Conservation (phyloP, 352 stramenopile genomes). For the Globisporangium paroecandrum region DNA sequence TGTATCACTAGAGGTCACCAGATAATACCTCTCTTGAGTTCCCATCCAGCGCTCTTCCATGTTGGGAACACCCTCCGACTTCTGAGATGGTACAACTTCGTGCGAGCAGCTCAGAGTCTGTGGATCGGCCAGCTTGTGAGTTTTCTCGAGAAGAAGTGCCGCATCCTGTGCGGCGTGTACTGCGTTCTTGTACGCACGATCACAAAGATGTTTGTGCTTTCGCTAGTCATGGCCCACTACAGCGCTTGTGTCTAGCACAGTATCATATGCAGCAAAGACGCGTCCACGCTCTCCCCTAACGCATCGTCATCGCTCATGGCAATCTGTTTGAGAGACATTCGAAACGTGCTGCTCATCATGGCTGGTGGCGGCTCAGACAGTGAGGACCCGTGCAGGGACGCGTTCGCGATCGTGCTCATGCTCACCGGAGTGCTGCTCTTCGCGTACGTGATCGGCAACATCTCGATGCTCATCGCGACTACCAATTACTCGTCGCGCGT, state of each 20-base stretch:
- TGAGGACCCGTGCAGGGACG: background rate
- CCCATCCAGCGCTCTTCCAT: slow-evolving; percentile 3
- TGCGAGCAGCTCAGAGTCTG: background rate
- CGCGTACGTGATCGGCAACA: slow-evolving; percentile 18
- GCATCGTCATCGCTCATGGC: background rate
- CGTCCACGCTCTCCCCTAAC: background rate
- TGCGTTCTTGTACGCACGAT: slow-evolving; percentile 3
- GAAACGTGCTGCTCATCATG: background rate
- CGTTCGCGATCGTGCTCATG: slow-evolving; percentile 7
- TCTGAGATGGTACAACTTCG: background rate
- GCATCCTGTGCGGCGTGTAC: background rate
- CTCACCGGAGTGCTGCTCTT: slow-evolving; percentile 9
- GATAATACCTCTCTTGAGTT: background rate
- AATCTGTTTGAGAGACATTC: background rate
- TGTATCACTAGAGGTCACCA: background rate
- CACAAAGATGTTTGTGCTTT: background rate
- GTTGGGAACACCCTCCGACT: background rate
- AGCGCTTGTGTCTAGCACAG: background rate
- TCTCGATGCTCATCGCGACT: slow-evolving; percentile 22
- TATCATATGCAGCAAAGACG: background rate
- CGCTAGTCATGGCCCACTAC: slow-evolving; percentile 7
- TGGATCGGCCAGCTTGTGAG: background rate
- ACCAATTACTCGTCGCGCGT: slow-evolving; percentile 9
- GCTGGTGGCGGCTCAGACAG: background rate
- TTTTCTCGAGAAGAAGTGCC: background rate